These are phyloP conservation scores for Penicillium silybi DNA, from an alignment of 495 filamentous ascomycete genomes.

Conservation along the genomic window DNA sequence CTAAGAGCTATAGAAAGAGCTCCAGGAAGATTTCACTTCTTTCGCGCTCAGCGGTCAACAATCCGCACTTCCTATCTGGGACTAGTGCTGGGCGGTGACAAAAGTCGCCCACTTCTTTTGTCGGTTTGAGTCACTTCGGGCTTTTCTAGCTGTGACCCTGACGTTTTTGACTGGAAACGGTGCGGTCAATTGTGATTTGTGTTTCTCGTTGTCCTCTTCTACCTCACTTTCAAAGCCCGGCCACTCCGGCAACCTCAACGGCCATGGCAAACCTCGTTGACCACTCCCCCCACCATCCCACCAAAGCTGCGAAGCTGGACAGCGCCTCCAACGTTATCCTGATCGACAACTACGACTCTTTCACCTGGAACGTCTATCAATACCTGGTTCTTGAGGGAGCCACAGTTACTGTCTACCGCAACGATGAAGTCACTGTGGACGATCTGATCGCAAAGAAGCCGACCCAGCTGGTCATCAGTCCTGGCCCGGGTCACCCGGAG, in stretches of 20 bases:
- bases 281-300: slow-evolving; percentile 79
- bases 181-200: slow-evolving; percentile 5
- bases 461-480: slow-evolving; percentile 91
- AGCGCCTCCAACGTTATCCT: slow-evolving; percentile 87
- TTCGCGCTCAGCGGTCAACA: slow-evolving; percentile 31
- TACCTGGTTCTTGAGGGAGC: slow-evolving; percentile 94
- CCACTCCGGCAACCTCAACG: background rate
- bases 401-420: slow-evolving; percentile 80
- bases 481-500: slow-evolving; percentile 86
- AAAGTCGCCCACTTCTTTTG: background rate
- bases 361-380: slow-evolving; percentile 98
- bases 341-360: slow-evolving; percentile 99
- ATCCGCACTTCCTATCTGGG: slow-evolving; percentile 35
- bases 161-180: background rate
- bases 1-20: slow-evolving; percentile 8
- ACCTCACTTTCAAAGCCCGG: background rate
- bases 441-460: slow-evolving; percentile 78
- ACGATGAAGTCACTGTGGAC: slow-evolving; percentile 83
- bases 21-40: slow-evolving; percentile 25
- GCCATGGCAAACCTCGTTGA: slow-evolving; percentile 60
- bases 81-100: slow-evolving; percentile 35
- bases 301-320: slow-evolving; percentile 59
- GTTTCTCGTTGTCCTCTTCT: background rate
- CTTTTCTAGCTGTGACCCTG: background rate
- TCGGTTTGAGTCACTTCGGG: slow-evolving; percentile 14